Evolutionary conservation across 2,329 filamentous ascomycete genomes (phyloP).

Genomic region (Cladosporium oxysporum): DNA sequence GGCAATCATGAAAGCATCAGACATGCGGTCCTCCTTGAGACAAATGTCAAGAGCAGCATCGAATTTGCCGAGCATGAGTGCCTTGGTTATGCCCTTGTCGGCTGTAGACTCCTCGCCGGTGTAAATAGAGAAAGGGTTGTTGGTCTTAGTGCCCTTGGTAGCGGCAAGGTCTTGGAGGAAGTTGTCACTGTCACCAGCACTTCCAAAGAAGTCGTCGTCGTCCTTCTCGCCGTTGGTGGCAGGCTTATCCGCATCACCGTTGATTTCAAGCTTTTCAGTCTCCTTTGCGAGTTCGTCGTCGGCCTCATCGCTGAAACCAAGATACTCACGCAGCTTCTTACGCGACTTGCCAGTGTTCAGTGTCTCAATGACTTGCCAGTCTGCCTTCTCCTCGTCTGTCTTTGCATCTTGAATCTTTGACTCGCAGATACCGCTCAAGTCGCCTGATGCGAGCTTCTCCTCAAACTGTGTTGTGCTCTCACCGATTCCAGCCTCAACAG

Average conservation of each 20-base stretch:
- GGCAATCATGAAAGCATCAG: conserved; percentile 96
- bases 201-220: conserved; percentile 70
- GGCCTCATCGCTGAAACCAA: conserved; percentile 73
- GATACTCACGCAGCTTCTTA: conserved; percentile 80
- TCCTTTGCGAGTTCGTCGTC: conserved; percentile 49
- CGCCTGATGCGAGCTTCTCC: conserved; percentile 72
- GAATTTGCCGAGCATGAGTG: conserved; percentile 88
- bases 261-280: conserved; percentile 40
- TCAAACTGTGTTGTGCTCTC: conserved; percentile 85
- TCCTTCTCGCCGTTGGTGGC: conserved; percentile 33
- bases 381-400: conserved; percentile 88
- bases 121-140: conserved; percentile 90
- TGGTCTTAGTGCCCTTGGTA: conserved; percentile 87
- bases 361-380: conserved; percentile 93
- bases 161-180: conserved; percentile 84
- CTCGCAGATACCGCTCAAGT: conserved; percentile 78
- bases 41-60: conserved; percentile 86
- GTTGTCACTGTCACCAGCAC: conserved; percentile 70
- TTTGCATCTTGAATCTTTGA: conserved; percentile 72
- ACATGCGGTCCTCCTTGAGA: conserved; percentile 83
- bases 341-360: conserved; percentile 83
- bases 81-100: conserved; percentile 83
- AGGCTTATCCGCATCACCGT: conserved; percentile 58
- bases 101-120: conserved; percentile 78
- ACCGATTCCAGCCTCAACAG: conserved; percentile 83